These are phyloP conservation scores for Cyclotella choctawhatcheeana DNA, from an alignment of 108 stramenopile species.

Conservation along the genomic window DNA sequence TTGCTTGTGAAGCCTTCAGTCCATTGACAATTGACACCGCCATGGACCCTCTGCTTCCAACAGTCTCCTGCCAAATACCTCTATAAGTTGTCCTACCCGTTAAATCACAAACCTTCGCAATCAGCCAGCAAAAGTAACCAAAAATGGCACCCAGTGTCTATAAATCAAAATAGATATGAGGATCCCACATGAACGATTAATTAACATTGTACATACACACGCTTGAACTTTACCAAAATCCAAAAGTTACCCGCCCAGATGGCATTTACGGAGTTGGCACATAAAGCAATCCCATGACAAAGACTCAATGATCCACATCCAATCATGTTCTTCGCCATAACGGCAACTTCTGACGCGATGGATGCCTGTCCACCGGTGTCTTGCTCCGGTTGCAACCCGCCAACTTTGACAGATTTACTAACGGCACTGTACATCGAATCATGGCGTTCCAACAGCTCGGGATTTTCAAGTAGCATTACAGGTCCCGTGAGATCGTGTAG, in stretches of 20 bases:
- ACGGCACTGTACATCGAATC: constrained; percentile 5
- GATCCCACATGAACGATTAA: no score
- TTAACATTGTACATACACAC: no score
- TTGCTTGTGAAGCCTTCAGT: not conserved
- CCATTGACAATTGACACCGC: constrained; percentile 3
- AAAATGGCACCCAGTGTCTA: not conserved
- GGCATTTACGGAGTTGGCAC: not conserved
- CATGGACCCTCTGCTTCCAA: not conserved
- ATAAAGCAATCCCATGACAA: not conserved
- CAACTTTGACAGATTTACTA: not conserved
- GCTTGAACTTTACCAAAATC: no score
- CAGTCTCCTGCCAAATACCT: constrained; percentile 7
- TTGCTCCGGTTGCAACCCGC: not conserved
- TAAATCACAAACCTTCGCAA: not conserved
- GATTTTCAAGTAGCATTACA: constrained; percentile 1
- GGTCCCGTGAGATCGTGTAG: constrained; percentile 9
- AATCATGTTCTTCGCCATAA: constrained; percentile 2
- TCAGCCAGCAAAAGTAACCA: constrained; percentile 4
- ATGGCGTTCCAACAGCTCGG: not conserved
- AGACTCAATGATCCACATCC: constrained; percentile 9
- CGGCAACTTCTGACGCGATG: not conserved
- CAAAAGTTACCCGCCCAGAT: constrained; percentile 9
- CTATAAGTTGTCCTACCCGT: not conserved
- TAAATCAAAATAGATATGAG: no score
- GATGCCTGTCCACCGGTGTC: not conserved